Evolutionary conservation across 345 rosid genomes (phyloP), one percentile per base, ranked within the genome.

Genomic region (Lepidium didymum): DNA sequence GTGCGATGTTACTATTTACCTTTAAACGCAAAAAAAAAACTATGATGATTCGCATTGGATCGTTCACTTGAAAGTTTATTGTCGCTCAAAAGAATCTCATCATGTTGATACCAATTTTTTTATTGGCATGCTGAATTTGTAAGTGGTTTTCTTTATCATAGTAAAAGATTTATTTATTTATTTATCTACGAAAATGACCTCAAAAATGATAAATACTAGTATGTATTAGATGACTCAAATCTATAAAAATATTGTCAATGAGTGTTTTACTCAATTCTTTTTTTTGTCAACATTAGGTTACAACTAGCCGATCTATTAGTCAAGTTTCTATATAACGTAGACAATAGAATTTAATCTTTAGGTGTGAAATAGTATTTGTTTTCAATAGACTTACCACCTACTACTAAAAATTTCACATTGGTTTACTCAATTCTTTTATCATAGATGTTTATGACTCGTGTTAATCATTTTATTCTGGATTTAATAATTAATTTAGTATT

Each of bases 1-100:
- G 67, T 73, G 77, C 72, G 47, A 66, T 58, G 59, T 66, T 58
- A 66, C 72, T 73, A 58, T 73, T 38, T 59, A 42, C 23, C 72
- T 64, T 73, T 49, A 14, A 64, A 19, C 29, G 4, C 18, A 33
- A 57, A 36, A 63, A 57, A 36, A 63, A 31, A 14, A 29, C 33
- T 51, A 12, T 10, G 4, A 57, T 65, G 66, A 56, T 49, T 38
- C 19, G 10, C 52, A 27, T 19, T 5, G 31, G 14, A 65, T 29
- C 33, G 54, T 64, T 72, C 60, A 50, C 66, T 19, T 38, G 18
- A 43, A 70, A 33, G 44, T 3, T 64, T 51, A 10, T 60, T 42
- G 2, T 25, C 16, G 55, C 29, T 37, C 56, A 13, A 38, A 56
- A 56, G 10, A 38, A 33, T 41, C n/a, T 14, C 53, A 49, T 65